Base-by-base conservation (phyloP, 1,284 basidiomycete genomes). In the Mycena sp. region DNA sequence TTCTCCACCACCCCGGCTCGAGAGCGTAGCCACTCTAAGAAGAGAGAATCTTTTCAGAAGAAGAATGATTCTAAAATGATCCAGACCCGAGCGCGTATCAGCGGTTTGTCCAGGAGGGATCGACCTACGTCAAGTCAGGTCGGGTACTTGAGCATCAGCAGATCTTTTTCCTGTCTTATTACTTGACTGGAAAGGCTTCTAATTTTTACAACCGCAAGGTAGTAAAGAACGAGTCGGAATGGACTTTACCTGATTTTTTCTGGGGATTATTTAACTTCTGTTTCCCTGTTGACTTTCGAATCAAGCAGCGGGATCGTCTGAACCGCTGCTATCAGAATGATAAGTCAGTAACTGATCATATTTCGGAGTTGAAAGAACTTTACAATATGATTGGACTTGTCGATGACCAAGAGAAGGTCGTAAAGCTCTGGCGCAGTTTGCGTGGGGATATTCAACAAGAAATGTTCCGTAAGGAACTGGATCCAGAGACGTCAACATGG, bases 331-430 rank as follows among this genome's bases (percentile, higher is more conserved):
- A 11, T 26, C 44, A 46, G 26, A 26, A 26, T n/a, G 44, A 28
- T 21, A 46, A 46, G 44, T 26, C 44, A 11, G 26, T 46, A 11
- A 17, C 25, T 7, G 59, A 54, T 6, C 59, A 61, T 19, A 30
- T 61, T 23, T 28, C 58, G 6, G 58, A 3, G 16, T 54, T 52
- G 5, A 43, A 60, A 28, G 16, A 60, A 17, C 2, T 60, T 3
- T 54, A 28, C 29, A 38, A 19, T 6, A 21, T 60, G 1, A 38
- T 60, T 2, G 58, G 58, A 28, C 37, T 54, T 5, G 21, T 28
- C 4, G 16, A 55, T 50, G 52, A 61, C 38, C 59, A 61, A 23
- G 57, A 59, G 16, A 59, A 59, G 17, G 59, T 61, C 4, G 51
- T 61, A 6, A 54, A 41, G 29, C 37, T 62, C 2, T 64, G 56